These are phyloP conservation scores for Pyrenochaeta sp. DNA, from an alignment of 2,329 filamentous ascomycete genomes.

Conservation along the genomic window DNA sequence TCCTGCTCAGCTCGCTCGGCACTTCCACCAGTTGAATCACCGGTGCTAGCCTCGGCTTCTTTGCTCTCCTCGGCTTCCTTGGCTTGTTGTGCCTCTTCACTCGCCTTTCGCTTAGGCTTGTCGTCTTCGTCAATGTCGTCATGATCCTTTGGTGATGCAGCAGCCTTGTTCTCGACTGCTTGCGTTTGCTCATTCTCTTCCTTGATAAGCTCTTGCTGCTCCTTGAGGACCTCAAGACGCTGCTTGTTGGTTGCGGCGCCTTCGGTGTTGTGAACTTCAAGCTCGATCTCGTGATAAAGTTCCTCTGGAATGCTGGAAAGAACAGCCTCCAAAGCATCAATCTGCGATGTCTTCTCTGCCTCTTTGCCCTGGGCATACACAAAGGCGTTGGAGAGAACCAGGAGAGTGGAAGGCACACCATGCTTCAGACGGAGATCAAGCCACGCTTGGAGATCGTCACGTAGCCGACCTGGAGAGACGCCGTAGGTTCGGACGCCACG, in stretches of 20 bases:
- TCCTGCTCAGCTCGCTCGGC: slow-evolving; percentile 46
- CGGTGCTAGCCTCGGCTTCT: slow-evolving; percentile 45
- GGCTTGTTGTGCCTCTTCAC: slow-evolving; percentile 22
- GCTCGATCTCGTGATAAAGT: slow-evolving; percentile 98
- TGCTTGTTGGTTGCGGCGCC: slow-evolving; percentile 99
- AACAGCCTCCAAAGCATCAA: slow-evolving; percentile 91
- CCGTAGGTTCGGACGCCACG: slow-evolving; percentile 93
- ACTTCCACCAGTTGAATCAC: slow-evolving; percentile 30
- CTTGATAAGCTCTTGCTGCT: slow-evolving; percentile 97
- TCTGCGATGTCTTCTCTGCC: slow-evolving; percentile 83
- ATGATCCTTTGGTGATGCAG: slow-evolving; percentile 80
- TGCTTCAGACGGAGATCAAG: slow-evolving; percentile 91
- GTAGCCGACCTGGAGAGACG: slow-evolving; percentile 84
- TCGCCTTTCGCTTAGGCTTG: slow-evolving; percentile 59
- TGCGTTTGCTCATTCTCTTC: slow-evolving; percentile 95
- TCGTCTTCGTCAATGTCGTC: slow-evolving; percentile 97
- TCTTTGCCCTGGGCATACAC: slow-evolving; percentile 93
- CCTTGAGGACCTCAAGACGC: slow-evolving; percentile 95
- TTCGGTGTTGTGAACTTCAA: slow-evolving; percentile 96
- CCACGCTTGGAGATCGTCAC: slow-evolving; percentile 93
- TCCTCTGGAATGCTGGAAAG: slow-evolving; percentile 96
- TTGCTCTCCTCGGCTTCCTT: slow-evolving; percentile 32
- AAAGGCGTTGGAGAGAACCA: slow-evolving; percentile 96
- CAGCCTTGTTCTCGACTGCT: slow-evolving; percentile 74
- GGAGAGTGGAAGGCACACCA: slow-evolving; percentile 92